These are phyloP conservation scores for Rhododendron griersonianum DNA, from an alignment of 148 eudicot genomes.

Conservation along the genomic window DNA sequence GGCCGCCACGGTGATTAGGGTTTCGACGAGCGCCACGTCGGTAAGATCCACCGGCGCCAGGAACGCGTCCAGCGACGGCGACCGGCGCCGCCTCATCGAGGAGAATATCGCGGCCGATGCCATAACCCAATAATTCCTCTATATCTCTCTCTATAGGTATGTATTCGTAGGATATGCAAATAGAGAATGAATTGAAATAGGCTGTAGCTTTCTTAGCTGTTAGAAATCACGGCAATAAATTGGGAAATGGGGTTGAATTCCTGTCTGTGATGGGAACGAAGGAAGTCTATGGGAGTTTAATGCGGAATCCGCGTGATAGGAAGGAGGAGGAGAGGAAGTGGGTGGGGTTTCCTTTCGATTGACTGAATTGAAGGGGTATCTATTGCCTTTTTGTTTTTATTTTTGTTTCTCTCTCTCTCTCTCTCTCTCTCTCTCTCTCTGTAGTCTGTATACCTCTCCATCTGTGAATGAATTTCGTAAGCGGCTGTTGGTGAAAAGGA, in stretches of 20 bases:
- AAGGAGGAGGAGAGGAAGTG: background rate
- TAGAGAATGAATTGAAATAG: background rate
- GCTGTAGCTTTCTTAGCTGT: background rate
- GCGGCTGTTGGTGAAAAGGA: constrained; percentile 6
- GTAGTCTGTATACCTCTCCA: no score
- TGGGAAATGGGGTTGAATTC: background rate
- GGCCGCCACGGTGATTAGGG: constrained; percentile 39
- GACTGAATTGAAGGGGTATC: background rate
- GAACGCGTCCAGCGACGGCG: constrained; percentile 79
- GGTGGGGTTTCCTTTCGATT: background rate
- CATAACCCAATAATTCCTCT: constrained; percentile 22
- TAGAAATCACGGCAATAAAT: background rate
- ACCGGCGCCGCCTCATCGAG: constrained; percentile 58
- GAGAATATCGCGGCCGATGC: constrained; percentile 77
- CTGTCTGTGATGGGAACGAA: background rate
- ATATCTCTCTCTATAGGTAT: background rate
- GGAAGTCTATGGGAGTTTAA: background rate
- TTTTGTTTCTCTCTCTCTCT: background rate
- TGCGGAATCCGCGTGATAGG: constrained; percentile 7
- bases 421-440: no score
- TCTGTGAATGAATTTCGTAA: background rate
- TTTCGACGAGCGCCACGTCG: constrained; percentile 45
- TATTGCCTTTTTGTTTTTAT: background rate
- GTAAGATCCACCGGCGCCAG: constrained; percentile 79
- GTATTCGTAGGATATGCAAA: background rate